Evolutionary conservation across 495 filamentous ascomycete species (phyloP), one percentile per base, ranked within the genome.

Genomic region (Hypoxylon cercidicola): DNA sequence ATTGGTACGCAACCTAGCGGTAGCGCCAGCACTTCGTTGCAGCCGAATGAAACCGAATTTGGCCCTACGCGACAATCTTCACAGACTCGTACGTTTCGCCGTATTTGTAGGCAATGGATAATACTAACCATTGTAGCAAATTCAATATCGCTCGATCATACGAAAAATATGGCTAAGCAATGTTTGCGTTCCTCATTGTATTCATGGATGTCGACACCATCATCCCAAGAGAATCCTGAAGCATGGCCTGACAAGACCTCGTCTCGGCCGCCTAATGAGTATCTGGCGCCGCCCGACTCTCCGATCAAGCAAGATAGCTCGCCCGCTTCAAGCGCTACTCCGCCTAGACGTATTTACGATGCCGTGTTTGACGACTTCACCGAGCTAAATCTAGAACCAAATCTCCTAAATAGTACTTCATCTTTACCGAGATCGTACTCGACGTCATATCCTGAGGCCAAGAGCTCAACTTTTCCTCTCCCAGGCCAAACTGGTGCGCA

Each of bases 361-460:
- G 30, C 71, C 4, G 57, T 62, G 10, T 74, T 69, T 32, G 71
- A 74, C 37, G 69, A 69, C 12, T 62, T 62, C 30, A 32, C 60
- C 47, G 55, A 67, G 12, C 56, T 60, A 8, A 63, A 60, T 20
- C 57, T 68, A 21, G 74, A 75, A 46, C 72, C 74, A 35, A 78
- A 73, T 41, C 60, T 69, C 2, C 55, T 72, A 13, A 77, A 71
- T 21, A 68, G 50, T 34, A 35, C 59, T 10, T 57, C 66, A 18
- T 49, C 55, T 39, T 55, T 63, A 11, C 56, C 72, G 10, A 71
- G 72, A 34, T 74, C 77, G 15, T 72, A 76, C 40, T 81, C 79
- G 7, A 74, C 75, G 3, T 79, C 79, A 12, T 77, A 74, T 28
- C 71, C 77, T 1, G 79, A 81, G 23, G 51, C 43, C n/a, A 65